Base-by-base conservation (phyloP, 441 rosid species). In the Pelargonium myrrhifolium region DNA sequence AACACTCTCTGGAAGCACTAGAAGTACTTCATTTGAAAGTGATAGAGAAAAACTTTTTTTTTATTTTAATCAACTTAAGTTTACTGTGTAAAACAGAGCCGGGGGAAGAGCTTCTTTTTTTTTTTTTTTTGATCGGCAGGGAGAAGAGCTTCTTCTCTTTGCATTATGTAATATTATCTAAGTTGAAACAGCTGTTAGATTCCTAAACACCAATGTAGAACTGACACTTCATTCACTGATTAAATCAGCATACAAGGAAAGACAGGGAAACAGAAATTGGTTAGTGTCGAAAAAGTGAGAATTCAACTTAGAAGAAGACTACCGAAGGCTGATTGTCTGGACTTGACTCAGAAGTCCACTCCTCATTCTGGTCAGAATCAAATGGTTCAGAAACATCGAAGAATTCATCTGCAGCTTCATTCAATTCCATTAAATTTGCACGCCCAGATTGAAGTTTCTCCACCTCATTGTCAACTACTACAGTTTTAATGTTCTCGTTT, bases 401-500 rank as follows among this genome's bases (percentile, higher is more conserved):
- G 84, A 92, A 94, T 74, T 92, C 99, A 73, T 92, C 99, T 47
- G 91, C 73, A 51, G 77, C 76, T 79, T 84, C 88, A 12, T 82
- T 82, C 28, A 87, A 67, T 72, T 79, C 84, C 71, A 83, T 81
- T 67, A 89, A 80, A 81, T 87, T 83, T 21, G 75, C 9, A 37
- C 77, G 76, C 24, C 70, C 80, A 12, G 85, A 73, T 73, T 71
- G 61, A 35, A 71, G 78, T 80, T 77, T 85, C 60, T 80, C 89
- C 39, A 75, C 45, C 45, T 87, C 92, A n/a, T 81, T 75, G 59
- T 65, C 74, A 7, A 62, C 62, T 65, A 15, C 67, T 75, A 73
- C 81, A 15, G 66, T 35, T 49, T 66, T 76, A 45, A 64, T 28
- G 62, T 77, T 83, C 66, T 71, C 74, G 22, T 68, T 60, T 70